Percentiles rank a stretch among this genome's conserved stretches.
Evolutionary conservation across 306 rosid genomes (phyloP).

Genomic region (Acacia acuminata): DNA sequence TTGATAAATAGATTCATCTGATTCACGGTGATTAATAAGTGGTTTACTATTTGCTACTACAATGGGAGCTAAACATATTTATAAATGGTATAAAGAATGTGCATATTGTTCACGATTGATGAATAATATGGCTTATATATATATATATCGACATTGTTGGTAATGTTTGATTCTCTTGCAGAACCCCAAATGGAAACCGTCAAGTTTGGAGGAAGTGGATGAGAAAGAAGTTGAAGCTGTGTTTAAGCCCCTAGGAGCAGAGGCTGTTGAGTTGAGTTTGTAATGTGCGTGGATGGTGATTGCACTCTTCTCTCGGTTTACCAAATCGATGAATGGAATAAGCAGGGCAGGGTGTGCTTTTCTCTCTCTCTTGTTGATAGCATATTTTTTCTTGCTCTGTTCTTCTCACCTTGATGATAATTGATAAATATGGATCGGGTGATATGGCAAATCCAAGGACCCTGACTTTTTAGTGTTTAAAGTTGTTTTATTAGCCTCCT

Average conservation of each 20-base stretch:
- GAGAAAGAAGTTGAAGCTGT: slow-evolving; percentile 60
- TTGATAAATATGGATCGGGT: slow-evolving; percentile 8
- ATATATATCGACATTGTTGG: neutral
- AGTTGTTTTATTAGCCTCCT: no score
- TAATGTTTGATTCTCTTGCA: slow-evolving; percentile 37
- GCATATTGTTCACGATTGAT: neutral
- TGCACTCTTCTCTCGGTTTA: slow-evolving; percentile 13
- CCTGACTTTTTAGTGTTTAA: no score
- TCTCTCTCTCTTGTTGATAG: neutral
- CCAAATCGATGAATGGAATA: slow-evolving; percentile 36
- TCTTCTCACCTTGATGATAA: slow-evolving; percentile 4
- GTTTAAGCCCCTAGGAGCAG: slow-evolving; percentile 62
- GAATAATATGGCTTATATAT: neutral
- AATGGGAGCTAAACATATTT: neutral
- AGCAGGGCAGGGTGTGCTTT: slow-evolving; percentile 1
- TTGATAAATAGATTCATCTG: no score
- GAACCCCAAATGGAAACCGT: slow-evolving; percentile 91
- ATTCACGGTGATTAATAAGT: neutral
- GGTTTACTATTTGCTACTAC: neutral
- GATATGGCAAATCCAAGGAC: slow-evolving; percentile 26
- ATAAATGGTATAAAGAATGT: neutral
- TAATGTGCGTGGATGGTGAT: slow-evolving; percentile 23
- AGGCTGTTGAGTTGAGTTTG: slow-evolving; percentile 49
- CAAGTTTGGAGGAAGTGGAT: slow-evolving; percentile 70
- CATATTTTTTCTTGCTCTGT: slow-evolving; percentile 16